Conservation (phyloP, 2,329 filamentous ascomycete genomes). For the Tolypocladium album region DNA sequence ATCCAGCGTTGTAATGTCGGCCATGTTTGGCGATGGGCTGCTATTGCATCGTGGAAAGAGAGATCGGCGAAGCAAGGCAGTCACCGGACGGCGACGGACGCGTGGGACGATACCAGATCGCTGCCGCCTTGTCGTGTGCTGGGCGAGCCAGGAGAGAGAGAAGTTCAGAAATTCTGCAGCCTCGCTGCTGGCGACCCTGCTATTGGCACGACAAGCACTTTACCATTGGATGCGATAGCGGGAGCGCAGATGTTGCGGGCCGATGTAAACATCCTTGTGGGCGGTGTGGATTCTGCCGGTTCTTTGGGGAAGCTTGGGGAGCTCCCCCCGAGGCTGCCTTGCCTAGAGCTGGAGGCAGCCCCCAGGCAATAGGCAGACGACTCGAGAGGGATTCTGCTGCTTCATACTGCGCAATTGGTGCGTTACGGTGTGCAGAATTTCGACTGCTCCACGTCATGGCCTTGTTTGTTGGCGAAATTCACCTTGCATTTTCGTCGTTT, state of each 20-base stretch:
- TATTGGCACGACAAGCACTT: constrained; percentile 1
- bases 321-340: neutral
- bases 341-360: neutral
- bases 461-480: neutral
- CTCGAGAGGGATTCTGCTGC: neutral
- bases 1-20: constrained; percentile 61
- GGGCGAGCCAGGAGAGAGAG: neutral
- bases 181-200: constrained; percentile 16
- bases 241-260: constrained; percentile 13
- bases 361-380: neutral
- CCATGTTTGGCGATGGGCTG: constrained; percentile 43
- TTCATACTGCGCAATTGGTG: neutral
- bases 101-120: neutral
- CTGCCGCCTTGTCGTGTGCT: constrained; percentile 8
- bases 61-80: neutral
- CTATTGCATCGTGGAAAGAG: constrained; percentile 34
- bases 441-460: neutral
- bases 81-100: neutral
- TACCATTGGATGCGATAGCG: constrained; percentile 9
- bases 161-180: constrained; percentile 19
- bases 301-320: constrained; percentile 3
- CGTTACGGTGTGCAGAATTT: no score
- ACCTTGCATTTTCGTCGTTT: neutral
- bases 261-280: constrained; percentile 14
- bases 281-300: constrained; percentile 26